phyloP scores from a whole-genome alignment of 371 early-diverging fungal genomes.

The Synchytrium microbalum region DNA sequence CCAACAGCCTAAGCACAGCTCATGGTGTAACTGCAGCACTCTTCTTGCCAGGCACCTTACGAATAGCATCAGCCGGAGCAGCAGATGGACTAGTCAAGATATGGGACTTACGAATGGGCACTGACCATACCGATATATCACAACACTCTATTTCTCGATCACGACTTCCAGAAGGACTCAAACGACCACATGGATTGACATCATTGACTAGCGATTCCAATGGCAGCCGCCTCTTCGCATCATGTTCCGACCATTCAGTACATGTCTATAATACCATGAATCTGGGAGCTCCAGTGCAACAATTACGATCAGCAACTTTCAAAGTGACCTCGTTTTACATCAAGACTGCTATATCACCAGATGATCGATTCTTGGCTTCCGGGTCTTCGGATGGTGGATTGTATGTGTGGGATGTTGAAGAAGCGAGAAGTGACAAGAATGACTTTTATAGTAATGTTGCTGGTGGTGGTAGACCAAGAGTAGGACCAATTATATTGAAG shows the following conservation, averaged over 20 bases:
- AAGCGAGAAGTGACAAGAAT: background rate
- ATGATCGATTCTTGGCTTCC: conserved; percentile 22
- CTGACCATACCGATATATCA: background rate
- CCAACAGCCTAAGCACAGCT: background rate
- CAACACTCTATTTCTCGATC: background rate
- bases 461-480: too few species aligned
- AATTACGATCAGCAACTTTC: conserved; percentile 10
- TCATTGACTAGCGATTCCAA: background rate
- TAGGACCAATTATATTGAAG: conserved; percentile 13
- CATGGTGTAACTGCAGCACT: background rate
- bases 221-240: background rate
- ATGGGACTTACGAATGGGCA: background rate
- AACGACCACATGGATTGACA: background rate
- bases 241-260: background rate
- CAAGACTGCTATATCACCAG: conserved; percentile 22
- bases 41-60: background rate
- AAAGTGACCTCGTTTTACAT: conserved; percentile 24
- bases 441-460: background rate
- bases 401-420: conserved; percentile 24
- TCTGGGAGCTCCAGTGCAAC: background rate
- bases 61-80: background rate
- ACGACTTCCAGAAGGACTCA: background rate
- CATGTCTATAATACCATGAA: background rate
- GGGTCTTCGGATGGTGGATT: conserved; percentile 22
- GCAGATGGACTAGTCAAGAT: background rate